Conservation (phyloP, 2,329 filamentous ascomycete species). For the Colletotrichum tanaceti region DNA sequence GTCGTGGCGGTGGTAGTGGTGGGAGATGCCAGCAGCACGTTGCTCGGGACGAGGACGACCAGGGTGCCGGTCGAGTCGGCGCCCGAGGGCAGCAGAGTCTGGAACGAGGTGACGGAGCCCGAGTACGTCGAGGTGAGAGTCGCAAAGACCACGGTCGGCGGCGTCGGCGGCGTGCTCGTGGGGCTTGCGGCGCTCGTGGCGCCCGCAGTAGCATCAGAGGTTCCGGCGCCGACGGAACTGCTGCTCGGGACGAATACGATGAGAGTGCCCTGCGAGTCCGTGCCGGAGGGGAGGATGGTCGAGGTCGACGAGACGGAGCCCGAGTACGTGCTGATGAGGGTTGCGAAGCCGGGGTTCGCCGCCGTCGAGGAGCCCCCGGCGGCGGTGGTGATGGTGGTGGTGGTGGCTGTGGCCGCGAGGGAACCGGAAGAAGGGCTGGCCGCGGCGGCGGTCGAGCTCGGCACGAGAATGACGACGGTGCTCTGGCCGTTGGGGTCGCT, state of each 20-base stretch:
- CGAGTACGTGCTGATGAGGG: conserved; percentile 24
- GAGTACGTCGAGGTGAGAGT: conserved; percentile 26
- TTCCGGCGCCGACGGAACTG: background rate
- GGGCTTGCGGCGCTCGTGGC: background rate
- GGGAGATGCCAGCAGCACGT: conserved; percentile 13
- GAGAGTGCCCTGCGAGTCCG: conserved; percentile 17
- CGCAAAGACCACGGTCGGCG: background rate
- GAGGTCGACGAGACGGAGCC: conserved; percentile 19
- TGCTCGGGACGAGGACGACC: conserved; percentile 29
- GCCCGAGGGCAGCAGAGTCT: conserved; percentile 26
- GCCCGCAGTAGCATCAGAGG: background rate
- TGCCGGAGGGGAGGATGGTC: conserved; percentile 15
- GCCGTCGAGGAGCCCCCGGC: background rate
- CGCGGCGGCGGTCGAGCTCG: conserved; percentile 14
- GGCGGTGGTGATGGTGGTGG: no score
- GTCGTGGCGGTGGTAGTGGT: conserved; percentile 14
- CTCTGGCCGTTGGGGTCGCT: conserved; percentile 12
- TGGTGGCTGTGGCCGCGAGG: no score
- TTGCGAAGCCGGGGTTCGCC: conserved; percentile 2
- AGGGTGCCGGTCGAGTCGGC: conserved; percentile 25
- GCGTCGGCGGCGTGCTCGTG: background rate
- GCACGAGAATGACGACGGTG: conserved; percentile 21
- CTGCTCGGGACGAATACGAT: conserved; percentile 29
- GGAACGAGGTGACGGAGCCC: conserved; percentile 22
- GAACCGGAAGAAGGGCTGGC: no score